phyloP scores from a whole-genome alignment of 768 basidiomycete genomes.

The Hygrophoropsis aurantiaca region DNA sequence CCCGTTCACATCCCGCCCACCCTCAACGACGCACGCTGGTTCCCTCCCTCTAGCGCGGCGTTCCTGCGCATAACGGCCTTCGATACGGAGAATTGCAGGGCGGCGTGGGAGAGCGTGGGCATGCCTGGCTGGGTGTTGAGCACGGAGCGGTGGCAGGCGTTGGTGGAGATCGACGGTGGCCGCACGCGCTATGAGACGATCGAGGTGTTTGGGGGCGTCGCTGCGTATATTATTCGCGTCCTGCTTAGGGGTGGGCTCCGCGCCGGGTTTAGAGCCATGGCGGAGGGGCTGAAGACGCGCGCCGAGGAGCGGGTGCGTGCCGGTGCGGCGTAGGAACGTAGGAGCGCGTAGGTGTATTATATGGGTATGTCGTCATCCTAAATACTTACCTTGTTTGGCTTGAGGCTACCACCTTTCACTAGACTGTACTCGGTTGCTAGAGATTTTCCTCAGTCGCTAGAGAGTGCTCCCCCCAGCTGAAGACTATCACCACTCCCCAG shows the following conservation, averaged over 20 bases:
- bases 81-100: conserved; percentile 53
- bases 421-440: too few relatives aligned
- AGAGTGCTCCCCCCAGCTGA: too few relatives aligned
- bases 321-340: too few relatives aligned
- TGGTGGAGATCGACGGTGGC: conserved; percentile 43
- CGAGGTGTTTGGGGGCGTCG: conserved; percentile 57
- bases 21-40: conserved; percentile 36
- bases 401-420: too few relatives aligned
- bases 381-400: too few relatives aligned
- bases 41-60: conserved; percentile 36
- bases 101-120: conserved; percentile 51
- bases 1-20: conserved; percentile 64
- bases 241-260: conserved; percentile 43
- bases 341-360: too few relatives aligned
- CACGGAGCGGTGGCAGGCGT: conserved; percentile 63
- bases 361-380: too few relatives aligned
- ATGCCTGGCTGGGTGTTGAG: conserved; percentile 48
- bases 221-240: conserved; percentile 53
- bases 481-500: too few relatives aligned
- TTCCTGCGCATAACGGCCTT: conserved; percentile 48
- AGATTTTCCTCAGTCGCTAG: too few relatives aligned
- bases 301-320: conserved; percentile 37
- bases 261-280: conserved; percentile 52
- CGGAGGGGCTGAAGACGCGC: conserved; percentile 52
- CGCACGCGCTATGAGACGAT: conserved; percentile 65